Evolutionary conservation across 2,329 filamentous ascomycete species (phyloP).

Genomic region (Fusarium falciforme): DNA sequence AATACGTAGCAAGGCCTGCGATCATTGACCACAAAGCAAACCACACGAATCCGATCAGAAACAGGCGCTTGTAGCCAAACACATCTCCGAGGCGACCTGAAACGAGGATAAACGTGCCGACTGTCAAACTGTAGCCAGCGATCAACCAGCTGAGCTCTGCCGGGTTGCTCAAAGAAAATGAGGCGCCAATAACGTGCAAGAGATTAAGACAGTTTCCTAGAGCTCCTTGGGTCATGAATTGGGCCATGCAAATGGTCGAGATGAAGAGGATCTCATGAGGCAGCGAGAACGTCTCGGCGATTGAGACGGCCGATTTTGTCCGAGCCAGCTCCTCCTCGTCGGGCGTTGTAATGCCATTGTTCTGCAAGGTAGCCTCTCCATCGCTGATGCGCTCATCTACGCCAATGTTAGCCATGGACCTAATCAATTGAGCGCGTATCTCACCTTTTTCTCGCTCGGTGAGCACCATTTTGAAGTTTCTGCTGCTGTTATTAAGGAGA

Average conservation of each 20-base stretch:
- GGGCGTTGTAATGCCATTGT: constrained; percentile 17
- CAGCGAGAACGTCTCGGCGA: constrained; percentile 37
- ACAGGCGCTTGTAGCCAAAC: constrained; percentile 67
- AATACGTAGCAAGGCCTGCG: constrained; percentile 56
- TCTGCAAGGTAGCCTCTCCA: constrained; percentile 19
- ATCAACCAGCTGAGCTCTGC: constrained; percentile 59
- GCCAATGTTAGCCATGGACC: not conserved
- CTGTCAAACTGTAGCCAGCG: constrained; percentile 66
- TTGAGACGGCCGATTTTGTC: constrained; percentile 34
- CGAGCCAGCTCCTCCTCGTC: constrained; percentile 35
- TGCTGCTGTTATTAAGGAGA: not conserved
- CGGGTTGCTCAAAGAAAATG: constrained; percentile 35
- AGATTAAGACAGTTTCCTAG: constrained; percentile 41
- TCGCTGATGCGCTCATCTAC: constrained; percentile 13
- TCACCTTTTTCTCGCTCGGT: constrained; percentile 20
- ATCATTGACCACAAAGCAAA: constrained; percentile 64
- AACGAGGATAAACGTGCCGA: constrained; percentile 68
- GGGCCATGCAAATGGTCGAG: constrained; percentile 37
- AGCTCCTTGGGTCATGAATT: constrained; percentile 41
- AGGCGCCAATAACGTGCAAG: constrained; percentile 36
- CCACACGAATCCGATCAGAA: constrained; percentile 66
- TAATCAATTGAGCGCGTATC: accelerated
- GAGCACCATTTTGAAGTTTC: not conserved
- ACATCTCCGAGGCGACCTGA: constrained; percentile 67
- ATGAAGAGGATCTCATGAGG: constrained; percentile 34